These are phyloP conservation scores for Emydomyces testavorans DNA, from an alignment of 2,329 filamentous ascomycete genomes.

Conservation along the genomic window DNA sequence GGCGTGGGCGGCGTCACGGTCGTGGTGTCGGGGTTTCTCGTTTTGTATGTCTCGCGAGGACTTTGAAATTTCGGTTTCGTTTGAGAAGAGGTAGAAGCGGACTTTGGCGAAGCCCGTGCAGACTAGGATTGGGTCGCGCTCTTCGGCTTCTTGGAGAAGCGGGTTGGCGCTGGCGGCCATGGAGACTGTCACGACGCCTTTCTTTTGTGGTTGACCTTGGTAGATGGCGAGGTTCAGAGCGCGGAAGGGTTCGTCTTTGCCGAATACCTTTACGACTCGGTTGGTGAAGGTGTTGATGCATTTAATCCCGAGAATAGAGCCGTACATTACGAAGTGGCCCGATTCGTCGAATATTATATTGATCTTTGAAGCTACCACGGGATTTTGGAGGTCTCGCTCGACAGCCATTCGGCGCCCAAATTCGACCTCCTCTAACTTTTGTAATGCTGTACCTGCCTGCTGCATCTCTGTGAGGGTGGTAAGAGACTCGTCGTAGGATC, in stretches of 20 bases:
- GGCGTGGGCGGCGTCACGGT: constrained; percentile 40
- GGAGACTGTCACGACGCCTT: constrained; percentile 81
- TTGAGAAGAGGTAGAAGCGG: constrained; percentile 97
- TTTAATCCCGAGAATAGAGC: constrained; percentile 83
- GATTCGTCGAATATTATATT: constrained; percentile 96
- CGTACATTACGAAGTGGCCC: constrained; percentile 87
- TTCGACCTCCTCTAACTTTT: constrained; percentile 78
- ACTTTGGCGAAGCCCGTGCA: constrained; percentile 74
- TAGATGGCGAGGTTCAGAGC: constrained; percentile 76
- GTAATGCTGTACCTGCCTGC: constrained; percentile 71
- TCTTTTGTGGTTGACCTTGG: constrained; percentile 90
- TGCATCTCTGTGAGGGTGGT: constrained; percentile 88
- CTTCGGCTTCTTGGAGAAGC: constrained; percentile 80
- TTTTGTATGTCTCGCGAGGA: constrained; percentile 85
- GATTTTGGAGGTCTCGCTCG: constrained; percentile 72
- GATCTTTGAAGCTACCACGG: constrained; percentile 54
- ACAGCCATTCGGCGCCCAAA: constrained; percentile 79
- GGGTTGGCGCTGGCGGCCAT: constrained; percentile 97
- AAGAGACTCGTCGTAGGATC: constrained; percentile 91
- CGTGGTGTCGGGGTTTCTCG: constrained; percentile 70
- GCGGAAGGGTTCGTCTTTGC: constrained; percentile 77
- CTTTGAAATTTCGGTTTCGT: constrained; percentile 72
- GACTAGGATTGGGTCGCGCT: constrained; percentile 77
- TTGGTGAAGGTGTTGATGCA: constrained; percentile 95
- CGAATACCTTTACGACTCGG: constrained; percentile 79